These are phyloP conservation scores for Tolypocladium guangdongense DNA, from an alignment of 2,329 filamentous ascomycete species.

Conservation along the genomic window DNA sequence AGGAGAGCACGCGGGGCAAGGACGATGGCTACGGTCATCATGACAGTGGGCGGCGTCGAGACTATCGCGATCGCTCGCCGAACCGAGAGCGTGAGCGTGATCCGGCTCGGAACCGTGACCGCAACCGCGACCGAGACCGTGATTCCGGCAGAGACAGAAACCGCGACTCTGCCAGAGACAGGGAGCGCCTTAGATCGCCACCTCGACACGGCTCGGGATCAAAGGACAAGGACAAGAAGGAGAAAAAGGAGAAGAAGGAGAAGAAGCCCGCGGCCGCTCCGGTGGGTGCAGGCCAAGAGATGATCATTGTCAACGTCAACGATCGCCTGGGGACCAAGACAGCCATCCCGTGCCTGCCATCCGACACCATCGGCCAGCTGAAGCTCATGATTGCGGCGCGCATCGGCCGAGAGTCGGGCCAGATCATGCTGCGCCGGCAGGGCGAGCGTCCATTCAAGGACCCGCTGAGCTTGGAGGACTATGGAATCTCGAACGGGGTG, in stretches of 20 bases:
- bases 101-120: slow-evolving; percentile 17
- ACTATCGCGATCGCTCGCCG: slow-evolving; percentile 31
- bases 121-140: slow-evolving; percentile 23
- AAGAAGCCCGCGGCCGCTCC: slow-evolving; percentile 14
- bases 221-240: slow-evolving; percentile 23
- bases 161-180: slow-evolving; percentile 15
- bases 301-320: slow-evolving; percentile 92
- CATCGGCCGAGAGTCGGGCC: slow-evolving; percentile 79
- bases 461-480: slow-evolving; percentile 75
- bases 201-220: slow-evolving; percentile 15
- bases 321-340: slow-evolving; percentile 95
- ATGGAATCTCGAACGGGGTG: slow-evolving; percentile 88
- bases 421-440: slow-evolving; percentile 86
- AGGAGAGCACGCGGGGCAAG: slow-evolving; percentile 40
- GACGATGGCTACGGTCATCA: slow-evolving; percentile 30
- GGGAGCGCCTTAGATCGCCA: slow-evolving; percentile 9
- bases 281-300: slow-evolving; percentile 48
- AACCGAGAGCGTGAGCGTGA: slow-evolving; percentile 17
- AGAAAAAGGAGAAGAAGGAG: slow-evolving; percentile 28
- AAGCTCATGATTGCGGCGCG: slow-evolving; percentile 85
- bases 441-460: slow-evolving; percentile 93
- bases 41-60: slow-evolving; percentile 25
- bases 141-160: slow-evolving; percentile 17
- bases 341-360: slow-evolving; percentile 78
- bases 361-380: slow-evolving; percentile 74